Evolutionary conservation across 495 filamentous ascomycete genomes (phyloP).

Genomic region (Parathielavia appendiculata): DNA sequence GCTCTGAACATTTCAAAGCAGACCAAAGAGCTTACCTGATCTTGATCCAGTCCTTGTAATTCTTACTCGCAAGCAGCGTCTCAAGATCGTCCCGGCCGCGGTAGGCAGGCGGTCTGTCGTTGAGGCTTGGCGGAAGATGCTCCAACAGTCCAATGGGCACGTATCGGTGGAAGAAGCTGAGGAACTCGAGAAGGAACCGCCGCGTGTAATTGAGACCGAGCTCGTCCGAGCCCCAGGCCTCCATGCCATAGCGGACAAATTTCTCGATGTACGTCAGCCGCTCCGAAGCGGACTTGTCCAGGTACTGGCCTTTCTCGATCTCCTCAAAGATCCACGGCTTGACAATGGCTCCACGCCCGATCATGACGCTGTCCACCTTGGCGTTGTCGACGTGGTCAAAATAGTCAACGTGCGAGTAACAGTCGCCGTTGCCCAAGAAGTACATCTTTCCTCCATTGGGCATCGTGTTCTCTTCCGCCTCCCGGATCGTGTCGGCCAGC

Average conservation of each 20-base stretch:
- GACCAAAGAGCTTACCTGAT: conserved; percentile 63
- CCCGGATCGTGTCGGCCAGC: conserved; percentile 67
- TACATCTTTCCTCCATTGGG: conserved; percentile 62
- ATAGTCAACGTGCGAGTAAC: conserved; percentile 89
- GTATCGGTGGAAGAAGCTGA: conserved; percentile 88
- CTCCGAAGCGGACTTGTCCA: conserved; percentile 89
- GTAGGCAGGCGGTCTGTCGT: conserved; percentile 82
- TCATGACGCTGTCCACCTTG: conserved; percentile 83
- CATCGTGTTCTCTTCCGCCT: conserved; percentile 61
- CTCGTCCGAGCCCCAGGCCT: conserved; percentile 93
- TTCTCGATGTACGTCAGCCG: conserved; percentile 79
- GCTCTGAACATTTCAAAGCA: background rate
- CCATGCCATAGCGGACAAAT: conserved; percentile 83
- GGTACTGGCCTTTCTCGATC: conserved; percentile 82
- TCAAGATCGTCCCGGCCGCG: conserved; percentile 83
- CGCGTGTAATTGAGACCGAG: conserved; percentile 82
- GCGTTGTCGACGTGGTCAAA: conserved; percentile 68
- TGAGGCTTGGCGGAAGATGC: conserved; percentile 74
- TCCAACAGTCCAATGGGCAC: conserved; percentile 86
- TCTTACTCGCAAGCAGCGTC: conserved; percentile 77
- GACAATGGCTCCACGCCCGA: conserved; percentile 83
- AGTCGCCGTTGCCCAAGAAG: conserved; percentile 95
- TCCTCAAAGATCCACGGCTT: conserved; percentile 99
- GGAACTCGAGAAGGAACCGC: conserved; percentile 87
- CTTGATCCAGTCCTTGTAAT: conserved; percentile 98